These are phyloP conservation scores for Symbiodinium pilosum DNA, from an alignment of 73 alveolate genomes.

Conservation along the genomic window DNA sequence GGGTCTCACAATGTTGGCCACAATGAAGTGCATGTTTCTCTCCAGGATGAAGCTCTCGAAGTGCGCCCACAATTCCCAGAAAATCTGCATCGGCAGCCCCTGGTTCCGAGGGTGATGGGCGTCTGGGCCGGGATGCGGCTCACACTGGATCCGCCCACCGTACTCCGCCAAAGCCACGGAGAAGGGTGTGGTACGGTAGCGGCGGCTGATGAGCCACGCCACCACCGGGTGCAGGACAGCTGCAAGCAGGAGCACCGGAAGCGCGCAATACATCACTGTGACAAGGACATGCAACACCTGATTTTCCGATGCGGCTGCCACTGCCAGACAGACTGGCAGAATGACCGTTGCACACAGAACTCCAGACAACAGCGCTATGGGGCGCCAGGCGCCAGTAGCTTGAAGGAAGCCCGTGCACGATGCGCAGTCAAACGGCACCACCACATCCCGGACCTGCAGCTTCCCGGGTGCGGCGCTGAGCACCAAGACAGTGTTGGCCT, in stretches of 20 bases:
- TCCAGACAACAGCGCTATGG: not conserved
- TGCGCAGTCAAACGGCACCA: slow-evolving; percentile 29
- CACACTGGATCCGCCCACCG: not conserved
- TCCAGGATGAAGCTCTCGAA: slow-evolving; percentile 31
- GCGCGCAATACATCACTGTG: not conserved
- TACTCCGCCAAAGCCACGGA: not conserved
- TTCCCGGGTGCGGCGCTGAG: not conserved
- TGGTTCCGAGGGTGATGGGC: slow-evolving; percentile 28
- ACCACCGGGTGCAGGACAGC: slow-evolving; percentile 10
- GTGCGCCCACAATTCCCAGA: slow-evolving; percentile 42
- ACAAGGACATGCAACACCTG: not conserved
- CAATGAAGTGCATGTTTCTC: slow-evolving; percentile 49
- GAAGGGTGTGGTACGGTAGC: not conserved
- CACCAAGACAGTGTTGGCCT: slow-evolving; percentile 1
- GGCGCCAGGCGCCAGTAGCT: not conserved
- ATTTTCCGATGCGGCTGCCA: slow-evolving; percentile 21
- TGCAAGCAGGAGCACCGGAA: not conserved
- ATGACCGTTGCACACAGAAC: not conserved
- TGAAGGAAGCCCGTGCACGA: slow-evolving; percentile 2
- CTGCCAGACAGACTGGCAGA: not conserved
- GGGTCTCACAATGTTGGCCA: slow-evolving; percentile 41
- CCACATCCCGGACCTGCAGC: not conserved
- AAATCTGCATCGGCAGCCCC: not conserved
- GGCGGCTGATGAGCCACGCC: slow-evolving; percentile 4
- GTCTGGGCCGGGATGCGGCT: not conserved